Conservation (phyloP, 345 rosid species). For the Citrus unshiu region DNA sequence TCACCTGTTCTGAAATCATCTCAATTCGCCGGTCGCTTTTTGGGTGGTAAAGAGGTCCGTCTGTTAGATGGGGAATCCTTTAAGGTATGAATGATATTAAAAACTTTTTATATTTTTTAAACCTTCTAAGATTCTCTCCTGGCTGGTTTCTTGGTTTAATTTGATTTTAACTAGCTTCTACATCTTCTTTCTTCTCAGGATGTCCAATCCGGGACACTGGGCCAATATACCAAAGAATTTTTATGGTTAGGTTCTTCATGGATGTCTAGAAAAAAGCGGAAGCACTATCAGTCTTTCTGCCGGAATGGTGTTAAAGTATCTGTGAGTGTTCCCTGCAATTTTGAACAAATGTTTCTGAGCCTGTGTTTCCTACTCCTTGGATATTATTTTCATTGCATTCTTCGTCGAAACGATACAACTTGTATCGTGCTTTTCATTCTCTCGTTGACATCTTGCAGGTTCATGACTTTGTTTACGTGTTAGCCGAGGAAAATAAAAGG, state of each 20-base stretch:
- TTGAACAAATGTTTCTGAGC: background rate
- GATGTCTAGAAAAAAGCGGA: slow-evolving; percentile 54
- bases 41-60: slow-evolving; percentile 23
- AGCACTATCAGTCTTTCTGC: slow-evolving; percentile 59
- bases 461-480: slow-evolving; percentile 66
- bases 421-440: background rate
- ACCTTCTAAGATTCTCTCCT: background rate
- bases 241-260: slow-evolving; percentile 68
- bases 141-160: background rate
- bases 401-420: background rate
- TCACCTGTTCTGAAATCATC: slow-evolving; percentile 15
- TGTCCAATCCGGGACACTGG: slow-evolving; percentile 23
- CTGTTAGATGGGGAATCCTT: slow-evolving; percentile 18
- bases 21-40: slow-evolving; percentile 12
- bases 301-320: slow-evolving; percentile 64
- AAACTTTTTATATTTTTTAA: background rate
- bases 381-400: background rate
- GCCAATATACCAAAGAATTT: slow-evolving; percentile 23
- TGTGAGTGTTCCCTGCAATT: slow-evolving; percentile 35
- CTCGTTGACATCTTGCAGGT: slow-evolving; percentile 39
- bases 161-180: background rate
- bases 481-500: slow-evolving; percentile 64
- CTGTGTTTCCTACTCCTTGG: background rate
- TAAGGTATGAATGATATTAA: slow-evolving; percentile 31
- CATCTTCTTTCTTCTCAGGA: slow-evolving; percentile 21